These are phyloP conservation scores for Recurvomyces mirabilis DNA, from an alignment of 495 filamentous ascomycete species.

Conservation along the genomic window DNA sequence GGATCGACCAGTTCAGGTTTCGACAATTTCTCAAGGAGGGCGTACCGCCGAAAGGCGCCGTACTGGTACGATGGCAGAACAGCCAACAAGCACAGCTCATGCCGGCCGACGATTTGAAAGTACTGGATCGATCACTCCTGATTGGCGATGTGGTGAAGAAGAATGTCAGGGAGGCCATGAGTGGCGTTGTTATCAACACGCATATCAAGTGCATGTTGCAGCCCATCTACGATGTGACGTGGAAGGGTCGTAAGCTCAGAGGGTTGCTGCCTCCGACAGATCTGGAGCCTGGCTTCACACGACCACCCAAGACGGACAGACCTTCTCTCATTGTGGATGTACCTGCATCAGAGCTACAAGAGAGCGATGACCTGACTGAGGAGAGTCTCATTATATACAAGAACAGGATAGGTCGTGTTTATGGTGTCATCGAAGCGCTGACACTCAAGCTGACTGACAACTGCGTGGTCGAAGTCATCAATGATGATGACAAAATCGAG, in stretches of 20 bases:
- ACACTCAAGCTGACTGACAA: slow-evolving; percentile 27
- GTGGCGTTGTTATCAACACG: slow-evolving; percentile 32
- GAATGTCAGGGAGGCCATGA: slow-evolving; percentile 28
- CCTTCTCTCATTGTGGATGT: slow-evolving; percentile 6
- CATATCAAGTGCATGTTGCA: slow-evolving; percentile 21
- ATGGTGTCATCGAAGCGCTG: slow-evolving; percentile 22
- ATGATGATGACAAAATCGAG: slow-evolving; percentile 23
- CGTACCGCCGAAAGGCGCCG: slow-evolving; percentile 28
- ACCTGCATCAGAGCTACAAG: slow-evolving; percentile 9
- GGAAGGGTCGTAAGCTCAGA: background rate
- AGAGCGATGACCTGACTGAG: slow-evolving; percentile 4
- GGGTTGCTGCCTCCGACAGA: slow-evolving; percentile 1
- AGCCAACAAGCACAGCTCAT: slow-evolving; percentile 22
- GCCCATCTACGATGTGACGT: slow-evolving; percentile 12
- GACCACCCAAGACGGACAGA: background rate
- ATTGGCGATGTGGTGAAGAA: slow-evolving; percentile 35
- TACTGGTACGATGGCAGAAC: slow-evolving; percentile 28
- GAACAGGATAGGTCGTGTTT: slow-evolving; percentile 31
- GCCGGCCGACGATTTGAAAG: slow-evolving; percentile 21
- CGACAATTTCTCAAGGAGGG: slow-evolving; percentile 27
- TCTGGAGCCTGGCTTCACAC: background rate
- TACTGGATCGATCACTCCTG: slow-evolving; percentile 30
- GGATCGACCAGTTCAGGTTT: slow-evolving; percentile 20
- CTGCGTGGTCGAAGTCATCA: slow-evolving; percentile 32
- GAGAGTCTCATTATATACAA: slow-evolving; percentile 30